Evolutionary conservation across 495 filamentous ascomycete species (phyloP), one percentile per base, ranked within the genome.

Genomic region (Aspergillus egyptiacus): DNA sequence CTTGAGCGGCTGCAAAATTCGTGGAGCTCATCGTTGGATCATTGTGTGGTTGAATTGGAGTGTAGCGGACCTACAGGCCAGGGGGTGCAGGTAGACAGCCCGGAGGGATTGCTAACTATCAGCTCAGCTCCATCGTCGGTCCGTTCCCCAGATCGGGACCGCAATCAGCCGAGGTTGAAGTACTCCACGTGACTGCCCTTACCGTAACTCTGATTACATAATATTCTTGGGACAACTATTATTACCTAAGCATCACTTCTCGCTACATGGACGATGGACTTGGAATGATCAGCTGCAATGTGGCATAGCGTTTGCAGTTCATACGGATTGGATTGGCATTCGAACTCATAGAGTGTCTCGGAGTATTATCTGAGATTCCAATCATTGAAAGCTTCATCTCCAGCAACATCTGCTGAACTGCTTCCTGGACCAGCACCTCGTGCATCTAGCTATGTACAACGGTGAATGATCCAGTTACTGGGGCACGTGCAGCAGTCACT

Each of bases 1-100:
- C 75, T 69, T 95, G 89, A 48, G 90, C 90, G 55, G 82, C 80
- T 64, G 85, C 84, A 64, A 96, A 95, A 55, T 89, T 84, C 59
- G 83, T 74, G 43, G 81, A 80, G 62, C 78, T 81, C 85, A 89
- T 89, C 58, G 69, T 67, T 61, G 51, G 35, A 66, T 59, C 70
- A 74, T 75, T 17, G 50, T 62, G 56, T 30, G 50, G 27, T 46
- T 27, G 37, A 25, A 38, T 41, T 8, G 13, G 28, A 31, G 28
- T 13, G 28, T 28, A 18, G 23, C 10, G 24, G 38, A 23, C 42
- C 18, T 39, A 24, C 17, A 41, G 28, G 18, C 22, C 15, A 47
- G 6, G 28, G 18, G 33, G 42, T 15, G 4, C 10, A 27, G 3
- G 10, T 11, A n/a, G n/a, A n/a, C 22, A 36, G 15, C 25, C 6